Evolutionary conservation across 768 basidiomycete species (phyloP), one percentile per base, ranked within the genome.

Genomic region (Boletus sp.): DNA sequence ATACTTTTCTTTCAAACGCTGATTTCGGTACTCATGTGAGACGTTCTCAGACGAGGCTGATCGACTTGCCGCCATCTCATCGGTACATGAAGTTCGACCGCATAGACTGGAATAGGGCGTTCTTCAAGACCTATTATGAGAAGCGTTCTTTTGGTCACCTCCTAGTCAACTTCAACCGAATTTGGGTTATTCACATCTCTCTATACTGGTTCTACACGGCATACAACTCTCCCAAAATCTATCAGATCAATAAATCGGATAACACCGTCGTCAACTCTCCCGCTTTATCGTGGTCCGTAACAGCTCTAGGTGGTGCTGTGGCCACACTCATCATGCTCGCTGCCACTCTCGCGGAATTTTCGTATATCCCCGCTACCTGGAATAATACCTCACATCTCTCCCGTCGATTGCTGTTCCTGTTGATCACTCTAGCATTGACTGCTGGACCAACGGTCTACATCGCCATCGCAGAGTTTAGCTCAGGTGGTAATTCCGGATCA

Each of bases 121-220:
- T 98, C 74, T 97, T 94, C 90, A 98, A 99, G 78, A 98, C 96
- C 0, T 99, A 98, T 73, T 93, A 88, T 59, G 97, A 99, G 72
- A 93, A 94, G 67, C 93, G 97, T 30, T 95, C 95, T 0, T 93
- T 96, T 71, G 90, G 93, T 38, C 97, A 99, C 71, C 80, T 98
- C 2, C 82, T 98, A 54, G 95, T 99, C 81, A 98, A 99, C 79
- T 99, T 99, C 79, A 98, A 98, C 76, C 91, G 96, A 44, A 92
- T 99, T 63, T 99, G 97, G 95, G 93, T 98, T 72, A 88, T 96
- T 58, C 97, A 98, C 74, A 78, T 99, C 54, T 83, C 95, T 32
- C 73, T 98, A 68, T 98, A 88, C 79, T 98, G 88, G 83, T 98
- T 87, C 75, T 98, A 97, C 76, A 98, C 95, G 19, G 79, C 96